Base-by-base conservation (phyloP, 768 basidiomycete genomes). In the Rhizopogon vesiculosus region DNA sequence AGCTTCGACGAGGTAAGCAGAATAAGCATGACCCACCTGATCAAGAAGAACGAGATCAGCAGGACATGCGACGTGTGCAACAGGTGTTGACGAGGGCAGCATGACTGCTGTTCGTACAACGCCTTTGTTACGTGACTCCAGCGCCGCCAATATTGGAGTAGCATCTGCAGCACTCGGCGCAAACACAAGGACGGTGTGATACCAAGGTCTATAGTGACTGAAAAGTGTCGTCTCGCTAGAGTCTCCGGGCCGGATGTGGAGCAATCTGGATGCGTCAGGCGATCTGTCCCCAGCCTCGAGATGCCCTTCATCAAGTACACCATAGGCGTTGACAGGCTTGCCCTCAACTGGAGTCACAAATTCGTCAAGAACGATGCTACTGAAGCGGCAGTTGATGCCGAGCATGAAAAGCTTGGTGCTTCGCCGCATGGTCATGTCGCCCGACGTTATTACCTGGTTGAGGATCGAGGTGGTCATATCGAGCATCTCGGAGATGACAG, bases 401-500 rank as follows among this genome's bases (percentile, higher is more conserved):
- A 74, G 64, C 59, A 65, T 65, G 53, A 59, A 46, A 31, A 66
- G 31, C 44, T 40, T 45, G 25, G 33, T 5, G 10, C 45, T 19
- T 13, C 54, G 56, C 15, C 56, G 60, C 2, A 16, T 3, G 43
- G 59, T 19, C 2, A 48, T 28, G 3, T 41, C 16, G 5, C 19
- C 51, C 7, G 57, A 33, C 57, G 41, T 7, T 0, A 25, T 16
- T 16, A 22, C 33, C 6, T 29, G 15, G 18, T 39, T 4, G 1
- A 66, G 52, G 3, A 73, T 54, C 3, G 45, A 56, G 13, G 73
- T 73, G 25, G 77, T 74, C 29, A 69, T 57, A 46, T 73, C 55
- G 19, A 81, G 72, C 76, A 78, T 78, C 52, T 74, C 70, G 0
- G 71, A 71, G 49, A 80, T 74, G 33, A 80, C 73, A 0, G 73